Evolutionary conservation across 2,329 filamentous ascomycete genomes (phyloP), one percentile per base, ranked within the genome.

Genomic region (Leptographium galeiforme): DNA sequence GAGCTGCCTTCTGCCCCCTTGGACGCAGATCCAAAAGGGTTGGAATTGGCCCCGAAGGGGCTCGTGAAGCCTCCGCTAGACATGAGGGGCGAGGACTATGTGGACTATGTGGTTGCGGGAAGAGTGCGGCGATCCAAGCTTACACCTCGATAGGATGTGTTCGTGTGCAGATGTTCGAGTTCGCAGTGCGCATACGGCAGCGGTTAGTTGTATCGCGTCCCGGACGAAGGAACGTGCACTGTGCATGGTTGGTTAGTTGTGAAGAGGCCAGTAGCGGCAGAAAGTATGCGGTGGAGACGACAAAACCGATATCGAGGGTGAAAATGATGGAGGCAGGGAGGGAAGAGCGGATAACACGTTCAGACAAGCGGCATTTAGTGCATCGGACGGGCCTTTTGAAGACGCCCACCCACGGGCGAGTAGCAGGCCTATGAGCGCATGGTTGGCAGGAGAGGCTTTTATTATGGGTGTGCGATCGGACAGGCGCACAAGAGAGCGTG

Each of bases 1-100:
- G 51, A 18, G 18, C 11, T 32, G 36, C 18, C 53, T 13, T 56
- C 54, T 14, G 41, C 50, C 5, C 25, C 43, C 7, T 48, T 40
- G 58, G 73, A 70, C 13, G 53, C 38, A 8, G 56, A 12, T 55
- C 85, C 84, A 62, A 90, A 90, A 39, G 87, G 87, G 68, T 90
- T 93, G 68, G 73, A 75, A 61, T 80, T 79, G 51, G 74, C 73
- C 68, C 77, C 79, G 59, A 82, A 81, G 49, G 82, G 79, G 67
- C 87, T 89, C 55, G 85, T 85, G 69, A 94, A 93, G 62, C 74
- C 81, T 63, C 78, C 82, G 66, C 82, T 81, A 60, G 88, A 82
- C 85, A 90, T 89, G 60, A 19, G 8, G 19, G 25, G 30, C 5
- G 13, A 32, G 16, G 19, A 25, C 25, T 25, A 25, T 25, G 25